Evolutionary conservation across 2,329 filamentous ascomycete species (phyloP), one percentile per base, ranked within the genome.

Genomic region (Sclerotinia sclerotiorum): DNA sequence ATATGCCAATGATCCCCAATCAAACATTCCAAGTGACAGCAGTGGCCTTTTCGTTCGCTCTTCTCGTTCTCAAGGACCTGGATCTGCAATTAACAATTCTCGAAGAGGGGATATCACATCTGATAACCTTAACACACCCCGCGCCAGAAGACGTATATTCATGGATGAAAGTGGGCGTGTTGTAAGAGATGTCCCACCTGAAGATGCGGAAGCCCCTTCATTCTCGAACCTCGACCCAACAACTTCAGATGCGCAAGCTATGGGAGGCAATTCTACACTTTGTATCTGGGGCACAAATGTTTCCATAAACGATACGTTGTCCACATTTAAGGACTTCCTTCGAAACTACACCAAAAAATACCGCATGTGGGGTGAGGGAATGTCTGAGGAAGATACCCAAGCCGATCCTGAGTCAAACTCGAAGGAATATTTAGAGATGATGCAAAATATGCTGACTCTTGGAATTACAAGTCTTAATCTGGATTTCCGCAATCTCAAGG

Each of bases 201-300:
- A 81, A 27, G 82, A 83, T 69, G 89, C 87, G 0, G 87, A 89
- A 73, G 84, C 85, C 0, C 82, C 84, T 29, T 87, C 87, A 0
- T 89, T 88, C 73, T 82, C 83, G 48, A 88, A 87, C 76, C 79
- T 85, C 73, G 85, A 97, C 73, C 93, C 93, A 0, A 90, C 90
- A 71, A 97, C 94, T 8, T 97, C 94, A 2, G 95, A 99, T 78
- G 95, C 95, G 0, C 91, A 97, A 76, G 87, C 85, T 0, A 86
- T 97, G 52, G 94, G 93, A 51, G 95, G 94, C 2, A 87, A 87
- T 69, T 92, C 91, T 51, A 90, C 90, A 68, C 88, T 90, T 73
- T 87, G 96, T 69, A 94, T 99, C 72, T 99, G 95, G 95, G 95
- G 95, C 79, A 99, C 95, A 55, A 98, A 97, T 51, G 92, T 99